These are phyloP conservation scores for Hyphodiscus sp. DNA, from an alignment of 2,329 filamentous ascomycete species.

Conservation along the genomic window DNA sequence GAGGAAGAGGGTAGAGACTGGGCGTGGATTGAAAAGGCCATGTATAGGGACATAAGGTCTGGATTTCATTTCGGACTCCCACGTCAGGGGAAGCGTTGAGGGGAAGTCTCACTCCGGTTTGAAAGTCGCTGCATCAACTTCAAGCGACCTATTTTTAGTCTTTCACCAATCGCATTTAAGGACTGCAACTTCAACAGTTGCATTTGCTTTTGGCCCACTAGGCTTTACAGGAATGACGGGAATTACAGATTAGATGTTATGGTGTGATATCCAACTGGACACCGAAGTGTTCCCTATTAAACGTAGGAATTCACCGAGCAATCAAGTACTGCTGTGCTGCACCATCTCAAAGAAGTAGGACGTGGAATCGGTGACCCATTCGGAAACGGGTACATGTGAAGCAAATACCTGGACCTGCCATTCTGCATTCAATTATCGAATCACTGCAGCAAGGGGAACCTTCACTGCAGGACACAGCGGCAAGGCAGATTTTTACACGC, in stretches of 20 bases:
- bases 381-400: background rate
- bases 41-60: conserved; percentile 23
- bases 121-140: too few species aligned
- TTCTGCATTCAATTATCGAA: too few species aligned
- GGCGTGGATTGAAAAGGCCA: conserved; percentile 22
- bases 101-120: background rate
- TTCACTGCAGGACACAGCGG: too few species aligned
- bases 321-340: too few species aligned
- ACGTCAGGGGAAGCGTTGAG: background rate
- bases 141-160: background rate
- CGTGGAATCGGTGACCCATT: background rate
- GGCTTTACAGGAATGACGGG: too few species aligned
- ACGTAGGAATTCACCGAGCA: too few species aligned
- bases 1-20: conserved; percentile 5
- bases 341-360: too few species aligned
- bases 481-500: background rate
- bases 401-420: background rate
- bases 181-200: background rate
- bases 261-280: too few species aligned
- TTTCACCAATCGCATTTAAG: background rate
- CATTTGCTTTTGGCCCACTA: too few species aligned
- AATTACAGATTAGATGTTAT: too few species aligned
- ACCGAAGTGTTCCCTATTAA: too few species aligned
- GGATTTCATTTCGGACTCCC: conserved; percentile 23
- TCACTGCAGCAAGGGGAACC: too few species aligned